Base-by-base conservation (phyloP, 495 filamentous ascomycete genomes). In the Podospora bellae-mahoneyi region DNA sequence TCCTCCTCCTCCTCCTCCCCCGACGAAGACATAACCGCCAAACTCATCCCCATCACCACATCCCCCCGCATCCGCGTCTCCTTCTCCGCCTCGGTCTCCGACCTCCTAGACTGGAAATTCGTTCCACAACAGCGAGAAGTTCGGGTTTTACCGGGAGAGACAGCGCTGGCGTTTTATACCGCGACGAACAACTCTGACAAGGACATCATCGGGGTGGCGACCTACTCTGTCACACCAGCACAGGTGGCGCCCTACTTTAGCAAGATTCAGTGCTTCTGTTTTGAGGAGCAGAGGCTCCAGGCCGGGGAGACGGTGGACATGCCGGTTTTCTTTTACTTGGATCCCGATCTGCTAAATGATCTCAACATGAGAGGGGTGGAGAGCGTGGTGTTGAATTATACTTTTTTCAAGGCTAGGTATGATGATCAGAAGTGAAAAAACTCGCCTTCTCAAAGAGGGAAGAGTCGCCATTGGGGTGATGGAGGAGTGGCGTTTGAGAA, bases 211-310 rank as follows among this genome's bases (percentile, higher is more conserved):
- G 96, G 96, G 56, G 92, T 99, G 27, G 96, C 96, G 54, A 99
- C 96, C 10, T 99, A 99, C 77, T 93, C 90, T 77, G 96, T 99
- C 61, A 97, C 93, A 13, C 96, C 96, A 9, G 94, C 87, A 15
- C 96, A 98, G 82, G 92, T 96, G 30, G 94, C 96, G 30, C 94
- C 92, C 4, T 99, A 99, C 76, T 99, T 99, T 78, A 93, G 90
- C 85, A 99, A 99, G 85, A 99, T 99, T 64, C 96, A 99, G 80
- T 99, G 96, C 73, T 99, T 99, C 80, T 99, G 96, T 77, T 99
- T 99, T 76, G 96, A 99, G 84, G 93, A 84, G 78, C 82, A 99
- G 85, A 87, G 96, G 70, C 80, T 99, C 63, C 94, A 93, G 77
- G 94, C 93, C 26, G 93, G 94, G 28, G 96, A 99, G 83, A 93